These are phyloP conservation scores for Avena insularis DNA, from an alignment of 176 grass and related monocot genomes.

Conservation along the genomic window DNA sequence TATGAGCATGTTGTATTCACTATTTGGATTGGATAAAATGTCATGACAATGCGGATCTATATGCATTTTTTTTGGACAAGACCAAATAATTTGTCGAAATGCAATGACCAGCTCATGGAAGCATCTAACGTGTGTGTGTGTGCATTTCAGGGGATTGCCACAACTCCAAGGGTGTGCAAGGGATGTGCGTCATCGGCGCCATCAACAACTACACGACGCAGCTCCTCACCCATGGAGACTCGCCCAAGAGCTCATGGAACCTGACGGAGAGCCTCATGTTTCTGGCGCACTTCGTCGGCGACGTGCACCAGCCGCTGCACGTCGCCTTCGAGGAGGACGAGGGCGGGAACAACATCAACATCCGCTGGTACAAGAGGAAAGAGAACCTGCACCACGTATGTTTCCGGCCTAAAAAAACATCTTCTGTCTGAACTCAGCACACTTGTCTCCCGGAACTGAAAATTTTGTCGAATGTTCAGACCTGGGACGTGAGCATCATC, in stretches of 20 bases:
- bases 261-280: slow-evolving; percentile 39
- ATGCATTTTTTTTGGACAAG: too few species aligned
- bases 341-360: slow-evolving; percentile 76
- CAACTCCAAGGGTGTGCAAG: slow-evolving; percentile 55
- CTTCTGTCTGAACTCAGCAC: background rate
- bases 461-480: slow-evolving; percentile 25
- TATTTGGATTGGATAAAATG: too few species aligned
- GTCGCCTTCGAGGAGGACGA: slow-evolving; percentile 65
- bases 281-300: too few species aligned
- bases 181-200: slow-evolving; percentile 86
- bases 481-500: slow-evolving; percentile 89
- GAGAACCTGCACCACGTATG: slow-evolving; percentile 84
- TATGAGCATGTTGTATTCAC: too few species aligned
- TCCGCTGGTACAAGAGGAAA: slow-evolving; percentile 92
- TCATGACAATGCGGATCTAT: too few species aligned
- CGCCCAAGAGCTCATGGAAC: slow-evolving; percentile 70
- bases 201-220: slow-evolving; percentile 96
- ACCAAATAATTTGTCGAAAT: too few species aligned
- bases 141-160: slow-evolving; percentile 75
- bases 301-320: slow-evolving; percentile 48
- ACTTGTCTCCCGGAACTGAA: background rate
- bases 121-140: background rate
- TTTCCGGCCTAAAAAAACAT: background rate
- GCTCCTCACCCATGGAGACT: slow-evolving; percentile 61
- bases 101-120: background rate